Evolutionary conservation across 1,284 basidiomycete genomes (phyloP), one percentile per base, ranked within the genome.

Genomic region (Cryptococcus deneoformans): DNA sequence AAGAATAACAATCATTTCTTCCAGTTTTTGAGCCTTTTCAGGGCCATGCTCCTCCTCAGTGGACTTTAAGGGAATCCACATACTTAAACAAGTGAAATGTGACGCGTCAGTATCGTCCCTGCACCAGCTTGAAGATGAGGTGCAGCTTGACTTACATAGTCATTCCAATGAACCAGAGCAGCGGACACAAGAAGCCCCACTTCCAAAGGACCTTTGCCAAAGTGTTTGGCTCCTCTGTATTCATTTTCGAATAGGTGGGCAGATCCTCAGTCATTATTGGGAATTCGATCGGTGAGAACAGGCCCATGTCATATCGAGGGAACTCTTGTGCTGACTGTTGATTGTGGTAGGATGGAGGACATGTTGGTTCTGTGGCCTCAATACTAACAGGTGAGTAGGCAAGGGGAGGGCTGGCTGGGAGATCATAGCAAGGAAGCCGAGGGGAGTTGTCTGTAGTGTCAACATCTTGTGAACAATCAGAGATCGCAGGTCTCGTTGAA

Each of bases 111-210:
- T 6, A 29, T 36, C 14, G 50, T n/a, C 14, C 16, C 20, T 20
- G 20, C 20, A 20, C 20, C 20, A 20, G 20, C 20, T 20, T 20
- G 20, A 29, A 48, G 3, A 48, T 16, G n/a, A 54, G 10, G 14
- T 9, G 9, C 6, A 43, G 20, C 20, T 20, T 20, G 37, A 70
- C 62, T 64, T 61, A 72, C 68, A 77, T 71, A 46, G 63, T 64
- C 54, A 67, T 64, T 2, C 74, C 76, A 7, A 75, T 50, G 7
- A 69, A 49, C 76, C 76, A 77, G 6, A 77, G 60, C 1, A 70
- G 44, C 2, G 72, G 72, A 52, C 62, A 72, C 10, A 72, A 29
- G 56, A 67, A 75, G 1, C 76, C 76, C 69, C 71, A 75, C 40
- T 46, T 54, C 70, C 73, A 77, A 8, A 71, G n/a, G 40, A 42